These are phyloP conservation scores for Podospora tetraspora DNA, from an alignment of 495 filamentous ascomycete genomes.

Conservation along the genomic window DNA sequence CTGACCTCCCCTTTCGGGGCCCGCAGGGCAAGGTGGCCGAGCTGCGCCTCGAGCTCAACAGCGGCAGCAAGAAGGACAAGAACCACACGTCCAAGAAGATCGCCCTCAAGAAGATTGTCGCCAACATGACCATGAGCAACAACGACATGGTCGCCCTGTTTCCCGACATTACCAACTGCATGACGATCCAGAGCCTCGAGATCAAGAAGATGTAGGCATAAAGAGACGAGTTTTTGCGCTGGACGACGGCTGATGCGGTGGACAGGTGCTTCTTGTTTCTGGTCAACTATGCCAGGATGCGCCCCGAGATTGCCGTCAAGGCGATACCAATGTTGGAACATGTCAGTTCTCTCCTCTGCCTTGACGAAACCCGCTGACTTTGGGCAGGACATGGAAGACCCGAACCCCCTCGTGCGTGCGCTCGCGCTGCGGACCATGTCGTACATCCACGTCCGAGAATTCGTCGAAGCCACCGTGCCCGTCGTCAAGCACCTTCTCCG, in stretches of 20 bases:
- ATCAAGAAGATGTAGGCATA: slow-evolving; percentile 95
- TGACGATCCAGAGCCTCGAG: slow-evolving; percentile 88
- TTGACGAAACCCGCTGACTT: no score
- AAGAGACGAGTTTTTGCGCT: not conserved
- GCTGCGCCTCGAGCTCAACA: slow-evolving; percentile 88
- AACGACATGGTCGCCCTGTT: slow-evolving; percentile 99
- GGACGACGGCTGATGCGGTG: slow-evolving; percentile 18
- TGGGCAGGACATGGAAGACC: slow-evolving; percentile 83
- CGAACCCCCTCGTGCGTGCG: slow-evolving; percentile 87
- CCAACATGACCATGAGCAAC: slow-evolving; percentile 99
- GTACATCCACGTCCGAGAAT: slow-evolving; percentile 95
- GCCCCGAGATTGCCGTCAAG: slow-evolving; percentile 89
- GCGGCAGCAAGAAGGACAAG: slow-evolving; percentile 96
- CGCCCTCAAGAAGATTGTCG: slow-evolving; percentile 98
- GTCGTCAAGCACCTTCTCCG: slow-evolving; percentile 78
- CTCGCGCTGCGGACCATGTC: slow-evolving; percentile 92
- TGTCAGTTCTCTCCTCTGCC: slow-evolving; percentile 45
- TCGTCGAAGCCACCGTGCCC: slow-evolving; percentile 83
- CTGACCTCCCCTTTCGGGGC: slow-evolving; percentile 38
- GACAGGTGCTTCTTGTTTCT: slow-evolving; percentile 93
- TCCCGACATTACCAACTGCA: slow-evolving; percentile 89
- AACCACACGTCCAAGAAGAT: slow-evolving; percentile 96
- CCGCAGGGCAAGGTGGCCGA: slow-evolving; percentile 97
- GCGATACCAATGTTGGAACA: slow-evolving; percentile 81
- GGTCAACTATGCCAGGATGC: slow-evolving; percentile 93